phyloP scores from a whole-genome alignment of 352 stramenopile genomes.

The Blastocystis hominis region DNA sequence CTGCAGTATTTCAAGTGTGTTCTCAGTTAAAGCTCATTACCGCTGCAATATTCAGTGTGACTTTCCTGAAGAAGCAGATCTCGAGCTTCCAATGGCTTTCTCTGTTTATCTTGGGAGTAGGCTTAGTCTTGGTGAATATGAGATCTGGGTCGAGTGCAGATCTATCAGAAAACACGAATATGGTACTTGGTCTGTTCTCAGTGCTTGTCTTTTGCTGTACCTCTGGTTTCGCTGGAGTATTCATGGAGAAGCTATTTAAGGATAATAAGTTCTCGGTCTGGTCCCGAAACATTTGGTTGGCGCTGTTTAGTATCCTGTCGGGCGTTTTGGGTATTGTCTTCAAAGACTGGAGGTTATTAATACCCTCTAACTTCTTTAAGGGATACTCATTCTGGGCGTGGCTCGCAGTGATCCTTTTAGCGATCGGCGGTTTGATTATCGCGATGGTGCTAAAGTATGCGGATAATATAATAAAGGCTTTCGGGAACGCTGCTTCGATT shows the following conservation, averaged over 20 bases:
- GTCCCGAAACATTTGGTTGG: constrained; percentile 78
- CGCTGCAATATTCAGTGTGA: constrained; percentile 74
- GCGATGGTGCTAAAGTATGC: constrained; percentile 82
- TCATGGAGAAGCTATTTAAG: constrained; percentile 82
- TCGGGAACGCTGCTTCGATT: constrained; percentile 77
- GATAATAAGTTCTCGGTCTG: constrained; percentile 69
- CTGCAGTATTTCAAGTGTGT: constrained; percentile 75
- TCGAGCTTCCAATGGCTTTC: constrained; percentile 70
- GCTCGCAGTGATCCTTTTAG: constrained; percentile 68
- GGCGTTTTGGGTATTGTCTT: constrained; percentile 67
- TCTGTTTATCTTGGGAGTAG: constrained; percentile 69
- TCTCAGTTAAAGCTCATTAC: constrained; percentile 81
- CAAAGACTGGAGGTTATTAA: constrained; percentile 67
- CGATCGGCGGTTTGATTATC: constrained; percentile 75
- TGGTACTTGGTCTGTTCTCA: constrained; percentile 67
- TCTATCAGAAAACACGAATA: constrained; percentile 59
- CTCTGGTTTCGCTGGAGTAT: constrained; percentile 76
- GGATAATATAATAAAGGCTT: constrained; percentile 83
- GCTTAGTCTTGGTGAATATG: constrained; percentile 69
- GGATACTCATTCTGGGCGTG: constrained; percentile 69
- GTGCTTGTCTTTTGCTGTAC: constrained; percentile 71
- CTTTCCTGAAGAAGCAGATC: constrained; percentile 69
- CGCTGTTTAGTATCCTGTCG: constrained; percentile 72
- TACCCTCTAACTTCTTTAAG: constrained; percentile 68
- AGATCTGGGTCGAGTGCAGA: constrained; percentile 48